phyloP scores from a whole-genome alignment of 257 asterid species.

The Knoxia roxburghii region DNA sequence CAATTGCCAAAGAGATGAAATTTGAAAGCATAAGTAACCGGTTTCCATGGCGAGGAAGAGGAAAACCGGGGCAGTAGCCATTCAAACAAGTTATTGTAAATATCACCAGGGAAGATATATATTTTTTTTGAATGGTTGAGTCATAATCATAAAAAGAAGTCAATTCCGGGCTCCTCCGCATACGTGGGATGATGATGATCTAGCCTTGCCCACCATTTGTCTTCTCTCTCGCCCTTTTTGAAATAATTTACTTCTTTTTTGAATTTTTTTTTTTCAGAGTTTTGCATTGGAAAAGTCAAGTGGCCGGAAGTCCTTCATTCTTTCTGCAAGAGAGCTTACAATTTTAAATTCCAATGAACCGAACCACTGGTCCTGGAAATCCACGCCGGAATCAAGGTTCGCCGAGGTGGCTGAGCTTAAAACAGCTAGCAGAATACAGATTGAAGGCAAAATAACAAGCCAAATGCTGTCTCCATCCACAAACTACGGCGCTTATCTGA shows the following conservation, averaged over 20 bases:
- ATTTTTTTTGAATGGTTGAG: too few relatives aligned
- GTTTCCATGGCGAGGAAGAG: too few relatives aligned
- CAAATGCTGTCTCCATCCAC: slow-evolving; percentile 24
- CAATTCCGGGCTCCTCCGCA: too few relatives aligned
- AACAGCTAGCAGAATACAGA: slow-evolving; percentile 20
- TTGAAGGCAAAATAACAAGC: slow-evolving; percentile 28
- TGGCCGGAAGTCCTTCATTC: slow-evolving; percentile 22
- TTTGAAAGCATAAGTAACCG: too few relatives aligned
- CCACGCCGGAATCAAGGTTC: slow-evolving; percentile 27
- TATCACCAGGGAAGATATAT: too few relatives aligned
- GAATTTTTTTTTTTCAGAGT: slow-evolving; percentile 13
- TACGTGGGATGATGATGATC: too few relatives aligned
- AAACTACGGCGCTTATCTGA: slow-evolving; percentile 29
- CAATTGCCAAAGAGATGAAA: too few relatives aligned
- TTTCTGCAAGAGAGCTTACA: slow-evolving; percentile 32
- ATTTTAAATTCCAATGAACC: slow-evolving; percentile 21
- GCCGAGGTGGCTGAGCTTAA: slow-evolving; percentile 29
- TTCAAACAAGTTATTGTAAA: too few relatives aligned
- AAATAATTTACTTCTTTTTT: neutral
- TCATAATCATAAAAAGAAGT: too few relatives aligned
- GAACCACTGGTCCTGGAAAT: slow-evolving; percentile 35
- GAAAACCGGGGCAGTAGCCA: too few relatives aligned
- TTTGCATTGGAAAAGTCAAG: slow-evolving; percentile 29
- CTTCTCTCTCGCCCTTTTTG: neutral
- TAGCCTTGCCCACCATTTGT: too few relatives aligned